phyloP scores from a whole-genome alignment of 1,139 yeast genomes.

The Wickerhamomyces sp. region DNA sequence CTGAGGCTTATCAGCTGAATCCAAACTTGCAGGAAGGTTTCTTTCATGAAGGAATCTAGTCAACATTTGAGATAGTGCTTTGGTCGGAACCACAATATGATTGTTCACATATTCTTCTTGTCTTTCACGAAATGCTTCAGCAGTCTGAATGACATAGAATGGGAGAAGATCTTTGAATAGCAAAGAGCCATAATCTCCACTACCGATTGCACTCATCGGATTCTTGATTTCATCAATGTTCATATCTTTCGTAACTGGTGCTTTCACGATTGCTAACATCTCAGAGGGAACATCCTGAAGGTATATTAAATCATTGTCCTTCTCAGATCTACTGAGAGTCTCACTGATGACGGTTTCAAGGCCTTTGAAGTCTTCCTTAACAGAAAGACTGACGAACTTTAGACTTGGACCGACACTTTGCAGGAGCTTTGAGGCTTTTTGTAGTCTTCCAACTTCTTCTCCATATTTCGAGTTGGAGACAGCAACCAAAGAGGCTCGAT shows the following conservation, averaged over 20 bases:
- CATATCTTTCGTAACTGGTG: slow-evolving; percentile 52
- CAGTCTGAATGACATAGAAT: slow-evolving; percentile 56
- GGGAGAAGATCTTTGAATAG: slow-evolving; percentile 64
- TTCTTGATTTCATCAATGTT: slow-evolving; percentile 33
- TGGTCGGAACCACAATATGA: slow-evolving; percentile 48
- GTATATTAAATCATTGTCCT: slow-evolving; percentile 79
- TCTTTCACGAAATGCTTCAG: slow-evolving; percentile 66
- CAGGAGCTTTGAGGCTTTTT: slow-evolving; percentile 36
- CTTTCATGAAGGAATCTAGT: slow-evolving; percentile 39
- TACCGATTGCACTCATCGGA: slow-evolving; percentile 24
- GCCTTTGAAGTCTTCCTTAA: slow-evolving; percentile 44
- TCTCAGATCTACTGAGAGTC: slow-evolving; percentile 52
- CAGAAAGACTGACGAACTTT: slow-evolving; percentile 40
- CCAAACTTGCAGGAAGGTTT: slow-evolving; percentile 59
- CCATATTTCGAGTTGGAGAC: slow-evolving; percentile 57
- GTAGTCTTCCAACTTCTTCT: slow-evolving; percentile 58
- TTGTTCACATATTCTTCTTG: slow-evolving; percentile 51
- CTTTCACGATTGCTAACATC: slow-evolving; percentile 42
- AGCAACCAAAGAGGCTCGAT: slow-evolving; percentile 49
- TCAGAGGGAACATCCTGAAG: slow-evolving; percentile 57
- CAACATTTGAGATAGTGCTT: slow-evolving; percentile 44
- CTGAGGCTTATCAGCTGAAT: slow-evolving; percentile 58
- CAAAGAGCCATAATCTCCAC: slow-evolving; percentile 21
- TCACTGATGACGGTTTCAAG: slow-evolving; percentile 40
- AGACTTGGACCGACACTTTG: slow-evolving; percentile 34